Percentiles rank a stretch among this genome's conserved stretches.
Evolutionary conservation across 257 asterid species (phyloP).

Genomic region (Jacaranda mimosifolia): DNA sequence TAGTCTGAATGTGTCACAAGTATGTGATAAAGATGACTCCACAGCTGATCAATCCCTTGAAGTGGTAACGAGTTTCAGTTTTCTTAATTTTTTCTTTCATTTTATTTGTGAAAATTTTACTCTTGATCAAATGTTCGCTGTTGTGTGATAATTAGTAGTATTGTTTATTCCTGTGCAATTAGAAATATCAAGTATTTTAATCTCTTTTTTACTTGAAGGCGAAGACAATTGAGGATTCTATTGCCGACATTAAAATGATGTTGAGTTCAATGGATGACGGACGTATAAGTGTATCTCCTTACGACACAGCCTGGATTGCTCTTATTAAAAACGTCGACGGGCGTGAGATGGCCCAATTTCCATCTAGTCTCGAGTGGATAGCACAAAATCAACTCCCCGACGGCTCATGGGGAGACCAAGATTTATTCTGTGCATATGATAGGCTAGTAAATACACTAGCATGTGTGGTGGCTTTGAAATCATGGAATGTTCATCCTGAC

Average conservation of each 20-base stretch:
- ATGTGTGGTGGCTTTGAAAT: slow-evolving; percentile 50
- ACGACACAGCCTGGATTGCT: slow-evolving; percentile 60
- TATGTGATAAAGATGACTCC: background rate
- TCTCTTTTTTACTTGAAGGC: slow-evolving; percentile 1
- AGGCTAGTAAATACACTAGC: slow-evolving; percentile 56
- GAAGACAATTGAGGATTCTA: background rate
- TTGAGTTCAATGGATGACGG: slow-evolving; percentile 49
- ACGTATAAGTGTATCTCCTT: slow-evolving; percentile 52
- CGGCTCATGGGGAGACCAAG: slow-evolving; percentile 59
- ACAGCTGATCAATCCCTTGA: background rate
- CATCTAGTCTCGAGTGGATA: slow-evolving; percentile 50
- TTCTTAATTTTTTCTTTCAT: no score
- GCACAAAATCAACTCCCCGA: slow-evolving; percentile 48
- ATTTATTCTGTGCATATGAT: slow-evolving; percentile 35
- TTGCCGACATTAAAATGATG: slow-evolving; percentile 31
- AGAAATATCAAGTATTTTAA: background rate
- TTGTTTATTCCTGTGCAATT: background rate
- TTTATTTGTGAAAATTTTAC: no score
- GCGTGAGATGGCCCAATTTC: slow-evolving; percentile 43
- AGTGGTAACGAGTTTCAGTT: no score
- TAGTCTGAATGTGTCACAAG: background rate
- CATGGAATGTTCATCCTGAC: slow-evolving; percentile 43
- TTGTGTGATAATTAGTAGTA: background rate
- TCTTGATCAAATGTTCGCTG: no score
- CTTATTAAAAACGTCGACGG: slow-evolving; percentile 37